Evolutionary conservation across 2,329 filamentous ascomycete species (phyloP).

Genomic region (Fusarium devonianum): DNA sequence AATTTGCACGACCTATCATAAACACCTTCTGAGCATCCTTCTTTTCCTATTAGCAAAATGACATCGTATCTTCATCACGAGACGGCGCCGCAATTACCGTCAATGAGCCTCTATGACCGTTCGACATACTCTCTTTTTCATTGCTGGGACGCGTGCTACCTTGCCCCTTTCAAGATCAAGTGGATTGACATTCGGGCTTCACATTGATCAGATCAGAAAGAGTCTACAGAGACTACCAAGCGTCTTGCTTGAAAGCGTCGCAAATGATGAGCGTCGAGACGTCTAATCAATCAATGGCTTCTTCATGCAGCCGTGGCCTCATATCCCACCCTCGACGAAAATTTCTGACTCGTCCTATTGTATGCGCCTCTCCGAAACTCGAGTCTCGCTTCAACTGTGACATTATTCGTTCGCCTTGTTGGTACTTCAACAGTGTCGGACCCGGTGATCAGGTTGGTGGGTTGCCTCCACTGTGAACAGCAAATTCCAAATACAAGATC

Average conservation of each 20-base stretch:
- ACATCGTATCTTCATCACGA: background rate
- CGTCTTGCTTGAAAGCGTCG: background rate
- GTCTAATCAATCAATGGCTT: background rate
- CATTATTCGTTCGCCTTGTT: background rate
- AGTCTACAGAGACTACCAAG: background rate
- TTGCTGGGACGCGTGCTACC: background rate
- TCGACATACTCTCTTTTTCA: background rate
- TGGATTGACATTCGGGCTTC: no score
- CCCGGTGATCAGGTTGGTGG: background rate
- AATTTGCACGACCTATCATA: no score
- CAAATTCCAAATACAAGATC: no score
- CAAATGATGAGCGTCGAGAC: no score
- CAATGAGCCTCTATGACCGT: background rate
- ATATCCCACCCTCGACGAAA: background rate
- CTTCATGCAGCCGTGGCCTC: background rate
- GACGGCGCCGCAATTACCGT: background rate
- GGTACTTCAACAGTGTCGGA: background rate
- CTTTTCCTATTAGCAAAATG: no score
- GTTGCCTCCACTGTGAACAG: background rate
- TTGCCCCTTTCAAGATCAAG: background rate
- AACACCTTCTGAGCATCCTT: no score
- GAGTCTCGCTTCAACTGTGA: background rate
- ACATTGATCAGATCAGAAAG: background rate
- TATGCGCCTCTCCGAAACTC: background rate
- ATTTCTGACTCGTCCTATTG: constrained; percentile 3